Evolutionary conservation across 2,329 filamentous ascomycete genomes (phyloP).

Genomic region (Fusarium citri): DNA sequence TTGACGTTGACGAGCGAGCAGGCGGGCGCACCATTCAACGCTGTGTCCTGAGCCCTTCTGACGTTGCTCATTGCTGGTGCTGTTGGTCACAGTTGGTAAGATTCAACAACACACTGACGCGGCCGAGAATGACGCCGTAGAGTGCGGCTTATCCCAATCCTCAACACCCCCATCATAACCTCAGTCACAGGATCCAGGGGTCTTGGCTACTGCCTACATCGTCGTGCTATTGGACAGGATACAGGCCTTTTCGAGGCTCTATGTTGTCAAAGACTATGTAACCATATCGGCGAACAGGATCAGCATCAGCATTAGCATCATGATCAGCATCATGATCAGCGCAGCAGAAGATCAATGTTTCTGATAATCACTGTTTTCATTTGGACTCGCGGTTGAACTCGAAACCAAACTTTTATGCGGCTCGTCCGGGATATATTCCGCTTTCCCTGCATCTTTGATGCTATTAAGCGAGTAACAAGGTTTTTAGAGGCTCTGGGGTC

Average conservation of each 20-base stretch:
- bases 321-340: constrained; percentile 18
- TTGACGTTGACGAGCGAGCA: constrained; percentile 19
- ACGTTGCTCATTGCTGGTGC: constrained; percentile 23
- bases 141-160: constrained; percentile 40
- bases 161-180: constrained; percentile 14
- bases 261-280: neutral
- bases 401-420: constrained; percentile 13
- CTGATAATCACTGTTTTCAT: constrained; percentile 4
- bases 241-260: neutral
- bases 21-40: neutral
- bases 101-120: constrained; percentile 36
- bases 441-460: constrained; percentile 8
- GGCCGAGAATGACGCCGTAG: constrained; percentile 44
- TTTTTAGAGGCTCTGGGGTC: constrained; percentile 20
- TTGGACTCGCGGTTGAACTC: neutral
- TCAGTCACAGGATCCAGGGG: constrained; percentile 23
- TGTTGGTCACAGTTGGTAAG: constrained; percentile 17
- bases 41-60: constrained; percentile 12
- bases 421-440: constrained; percentile 34
- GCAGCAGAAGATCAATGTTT: constrained; percentile 1
- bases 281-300: neutral
- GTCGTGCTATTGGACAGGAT: neutral
- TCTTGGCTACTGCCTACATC: constrained; percentile 1
- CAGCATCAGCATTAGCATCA: neutral
- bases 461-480: constrained; percentile 16